Evolutionary conservation across 1,284 basidiomycete species (phyloP), one percentile per base, ranked within the genome.

Genomic region (Peniophora sp.): DNA sequence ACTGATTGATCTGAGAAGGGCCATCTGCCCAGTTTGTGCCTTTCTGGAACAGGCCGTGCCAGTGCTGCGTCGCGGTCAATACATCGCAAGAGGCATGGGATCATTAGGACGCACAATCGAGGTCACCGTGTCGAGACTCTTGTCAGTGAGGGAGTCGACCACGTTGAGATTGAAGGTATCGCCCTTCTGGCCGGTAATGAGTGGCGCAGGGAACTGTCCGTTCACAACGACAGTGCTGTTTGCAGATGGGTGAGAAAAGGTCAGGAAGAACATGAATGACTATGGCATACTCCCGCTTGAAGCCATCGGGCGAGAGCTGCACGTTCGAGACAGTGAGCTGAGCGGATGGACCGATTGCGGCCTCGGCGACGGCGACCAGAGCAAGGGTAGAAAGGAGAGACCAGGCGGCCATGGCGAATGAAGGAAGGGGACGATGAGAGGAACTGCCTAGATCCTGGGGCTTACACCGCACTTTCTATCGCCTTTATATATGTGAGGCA

Each of bases 1-100:
- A 80, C 55, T 74, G 71, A 23, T 63, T 69, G 22, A 74, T 64
- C 36, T 61, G 62, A 17, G 61, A 53, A 9, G 54, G 52, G 14
- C 64, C 64, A 47, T 65, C 64, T 24, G 54, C 62, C 18, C 55
- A 58, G 37, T 54, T 60, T 3, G 64, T 63, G 56, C 48, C 54
- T 50, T 51, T 55, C 60, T 52, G 64, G 32, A 58, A 61, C 44
- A 65, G 46, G 24, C 61, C 60, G 41, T 64, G 62, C 64, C 65
- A 65, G 51, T 67, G 64, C 62, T 41, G n/a, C 35, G 42, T 17
- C 14, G 37, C 32, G 5, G 37, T 57, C 5, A 52, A 44, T 34
- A 32, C 20, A 20, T 15, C 8, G 27, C 20, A n/a, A 35, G 10
- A 45, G 14, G 18, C 24, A 17, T 24, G 9, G 42, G 34, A 46